A percentile compares a stretch with the other conserved stretches of the same genome.
Evolutionary conservation across 1,139 yeast genomes (phyloP).

Genomic region (Ogataea hybrid): DNA sequence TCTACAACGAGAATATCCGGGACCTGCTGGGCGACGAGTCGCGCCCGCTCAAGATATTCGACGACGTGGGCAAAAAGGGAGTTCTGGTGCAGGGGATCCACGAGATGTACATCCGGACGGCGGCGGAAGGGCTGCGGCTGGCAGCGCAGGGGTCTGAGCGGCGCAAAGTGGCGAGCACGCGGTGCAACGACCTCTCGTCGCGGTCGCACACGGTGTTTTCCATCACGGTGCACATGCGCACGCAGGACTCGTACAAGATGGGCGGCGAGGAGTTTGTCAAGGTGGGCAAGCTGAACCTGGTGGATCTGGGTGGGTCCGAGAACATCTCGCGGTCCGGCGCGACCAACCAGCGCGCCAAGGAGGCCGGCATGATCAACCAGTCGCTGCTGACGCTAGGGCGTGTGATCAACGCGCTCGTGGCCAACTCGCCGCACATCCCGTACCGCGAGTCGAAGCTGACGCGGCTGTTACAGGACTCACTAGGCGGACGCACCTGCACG

Average conservation of each 20-base stretch:
- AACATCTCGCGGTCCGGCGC: constrained; percentile 82
- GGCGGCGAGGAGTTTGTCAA: constrained; percentile 42
- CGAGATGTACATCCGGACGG: constrained; percentile 49
- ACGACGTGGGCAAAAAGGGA: constrained; percentile 45
- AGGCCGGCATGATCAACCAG: constrained; percentile 87
- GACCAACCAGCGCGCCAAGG: constrained; percentile 71
- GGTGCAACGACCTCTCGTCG: constrained; percentile 67
- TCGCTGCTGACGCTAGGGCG: constrained; percentile 78
- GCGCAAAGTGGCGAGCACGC: constrained; percentile 66
- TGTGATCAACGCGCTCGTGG: constrained; percentile 73
- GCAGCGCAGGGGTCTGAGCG: constrained; percentile 53
- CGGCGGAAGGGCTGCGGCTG: constrained; percentile 51
- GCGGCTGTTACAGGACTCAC: constrained; percentile 72
- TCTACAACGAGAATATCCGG: constrained; percentile 68
- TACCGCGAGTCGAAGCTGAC: constrained; percentile 85
- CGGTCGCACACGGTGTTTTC: constrained; percentile 75
- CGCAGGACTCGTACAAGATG: constrained; percentile 40
- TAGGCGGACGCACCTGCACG: constrained; percentile 82
- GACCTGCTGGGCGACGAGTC: constrained; percentile 61
- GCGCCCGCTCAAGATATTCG: constrained; percentile 47
- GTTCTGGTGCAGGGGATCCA: constrained; percentile 54
- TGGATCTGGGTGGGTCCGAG: constrained; percentile 81
- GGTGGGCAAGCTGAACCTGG: constrained; percentile 68
- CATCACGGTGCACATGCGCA: constrained; percentile 51
- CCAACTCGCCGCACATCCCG: constrained; percentile 65